Evolutionary conservation across 2,329 filamentous ascomycete species (phyloP), one percentile per base, ranked within the genome.

Genomic region (Trichoderma sp.): DNA sequence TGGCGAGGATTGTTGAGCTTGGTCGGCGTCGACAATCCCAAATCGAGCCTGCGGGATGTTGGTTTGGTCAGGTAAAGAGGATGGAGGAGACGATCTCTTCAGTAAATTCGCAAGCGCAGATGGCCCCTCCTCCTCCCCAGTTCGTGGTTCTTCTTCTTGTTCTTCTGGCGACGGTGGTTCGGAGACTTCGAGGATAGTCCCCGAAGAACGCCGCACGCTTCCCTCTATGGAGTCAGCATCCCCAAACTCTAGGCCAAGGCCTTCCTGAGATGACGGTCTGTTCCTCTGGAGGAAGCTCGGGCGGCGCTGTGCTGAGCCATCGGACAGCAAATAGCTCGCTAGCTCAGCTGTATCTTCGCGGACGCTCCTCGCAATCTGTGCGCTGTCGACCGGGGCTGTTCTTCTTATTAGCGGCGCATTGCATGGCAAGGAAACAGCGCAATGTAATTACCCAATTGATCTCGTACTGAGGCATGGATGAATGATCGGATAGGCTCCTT

Each of bases 331-430:
- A 77, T 94, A 93, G 21, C 88, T 93, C 55, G 94, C 94, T 68
- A 97, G 85, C 80, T 97, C 93, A 63, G 93, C 92, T 2, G 94
- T 96, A 77, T 96, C 91, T 80, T 96, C 91, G 72, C 94, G 91
- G 52, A 97, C 91, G 72, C 89, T 92, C 70, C 90, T 88, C 40
- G 92, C 91, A 79, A 92, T 92, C 74, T 92, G 88, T 21, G 88
- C 86, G 74, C 88, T 91, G 76, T 95, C 92, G 80, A 87, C 77
- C 21, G 85, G 84, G 49, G 81, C 85, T 87, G 72, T 53, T 59
- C 57, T 35, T 27, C 49, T 27, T 55, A 57, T 70, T 55, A 70
- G 62, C 52, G 8, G 53, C 68, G 57, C 67, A 70, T 31, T 68
- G 37, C 35, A 62, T 53, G 27, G 13, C 27, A n/a, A 11, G n/a